Percentiles rank a stretch among this genome's conserved stretches.
Conservation (phyloP, 306 rosid genomes). For the Quercus rubra region DNA sequence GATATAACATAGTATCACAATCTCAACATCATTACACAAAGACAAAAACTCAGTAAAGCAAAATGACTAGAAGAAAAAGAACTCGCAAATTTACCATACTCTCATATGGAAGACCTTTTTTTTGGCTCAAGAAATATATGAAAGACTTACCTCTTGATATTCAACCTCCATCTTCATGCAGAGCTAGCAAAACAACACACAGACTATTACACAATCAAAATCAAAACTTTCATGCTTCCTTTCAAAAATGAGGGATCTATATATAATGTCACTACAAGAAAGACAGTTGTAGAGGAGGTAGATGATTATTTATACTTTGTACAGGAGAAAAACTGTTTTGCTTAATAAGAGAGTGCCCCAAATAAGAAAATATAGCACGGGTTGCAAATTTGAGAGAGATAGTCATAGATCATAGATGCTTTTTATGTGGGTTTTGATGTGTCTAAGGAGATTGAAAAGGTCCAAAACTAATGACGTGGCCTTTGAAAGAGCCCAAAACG, state of each 20-base stretch:
- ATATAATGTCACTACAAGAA: not conserved
- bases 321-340: not conserved
- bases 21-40: not conserved
- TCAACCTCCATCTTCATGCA: constrained; percentile 44
- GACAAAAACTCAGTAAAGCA: not conserved
- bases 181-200: not conserved
- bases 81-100: too few species aligned
- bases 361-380: not conserved
- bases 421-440: not conserved
- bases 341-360: not conserved
- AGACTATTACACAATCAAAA: not conserved
- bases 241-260: not conserved
- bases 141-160: constrained; percentile 48
- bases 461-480: not conserved
- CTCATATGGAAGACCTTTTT: too few species aligned
- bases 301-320: not conserved
- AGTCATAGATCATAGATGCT: not conserved
- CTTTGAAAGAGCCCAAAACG: not conserved
- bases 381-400: not conserved
- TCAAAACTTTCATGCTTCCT: not conserved
- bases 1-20: constrained; percentile 15
- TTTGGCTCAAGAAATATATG: too few species aligned
- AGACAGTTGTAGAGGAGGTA: too few species aligned
- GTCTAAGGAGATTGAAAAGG: not conserved
- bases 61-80: not conserved